phyloP scores from a whole-genome alignment of 768 basidiomycete species.

The Lanmaoa rubissima region DNA sequence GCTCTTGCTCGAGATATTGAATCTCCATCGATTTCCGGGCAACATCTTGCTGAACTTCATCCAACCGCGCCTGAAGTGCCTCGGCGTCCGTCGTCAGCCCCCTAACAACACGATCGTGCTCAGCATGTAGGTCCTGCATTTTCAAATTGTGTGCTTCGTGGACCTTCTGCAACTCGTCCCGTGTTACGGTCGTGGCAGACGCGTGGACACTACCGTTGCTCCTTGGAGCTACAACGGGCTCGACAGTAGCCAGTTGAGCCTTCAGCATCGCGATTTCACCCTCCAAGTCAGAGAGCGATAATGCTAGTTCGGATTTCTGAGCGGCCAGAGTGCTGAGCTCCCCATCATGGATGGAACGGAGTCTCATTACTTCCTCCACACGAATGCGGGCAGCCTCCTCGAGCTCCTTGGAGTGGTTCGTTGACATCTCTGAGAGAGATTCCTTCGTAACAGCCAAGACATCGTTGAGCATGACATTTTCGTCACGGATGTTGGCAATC shows the following conservation, averaged over 20 bases:
- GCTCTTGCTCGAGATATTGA: conserved; percentile 72
- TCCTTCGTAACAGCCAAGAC: conserved; percentile 67
- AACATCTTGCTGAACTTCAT: conserved; percentile 59
- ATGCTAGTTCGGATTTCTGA: conserved; percentile 62
- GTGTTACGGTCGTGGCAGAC: conserved; percentile 50
- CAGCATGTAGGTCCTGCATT: conserved; percentile 68
- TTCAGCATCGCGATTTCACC: conserved; percentile 69
- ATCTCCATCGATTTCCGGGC: conserved; percentile 79
- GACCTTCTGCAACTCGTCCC: conserved; percentile 72
- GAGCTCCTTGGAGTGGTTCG: conserved; percentile 68
- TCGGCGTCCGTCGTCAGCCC: conserved; percentile 58
- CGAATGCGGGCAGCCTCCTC: conserved; percentile 70
- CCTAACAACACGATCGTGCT: conserved; percentile 58
- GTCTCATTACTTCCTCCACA: conserved; percentile 66
- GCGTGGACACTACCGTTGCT: conserved; percentile 48
- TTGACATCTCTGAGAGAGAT: conserved; percentile 66
- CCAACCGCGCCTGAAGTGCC: conserved; percentile 43
- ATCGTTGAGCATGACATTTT: conserved; percentile 62
- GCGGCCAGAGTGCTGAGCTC: conserved; percentile 54
- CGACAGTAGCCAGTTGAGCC: conserved; percentile 50
- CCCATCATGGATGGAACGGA: conserved; percentile 57
- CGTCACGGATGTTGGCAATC: conserved; percentile 62
- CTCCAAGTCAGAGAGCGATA: conserved; percentile 70
- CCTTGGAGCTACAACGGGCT: conserved; percentile 48
- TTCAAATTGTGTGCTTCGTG: conserved; percentile 86